Base-by-base conservation (phyloP, 2,329 filamentous ascomycete genomes). In the Meredithiella fracta region DNA sequence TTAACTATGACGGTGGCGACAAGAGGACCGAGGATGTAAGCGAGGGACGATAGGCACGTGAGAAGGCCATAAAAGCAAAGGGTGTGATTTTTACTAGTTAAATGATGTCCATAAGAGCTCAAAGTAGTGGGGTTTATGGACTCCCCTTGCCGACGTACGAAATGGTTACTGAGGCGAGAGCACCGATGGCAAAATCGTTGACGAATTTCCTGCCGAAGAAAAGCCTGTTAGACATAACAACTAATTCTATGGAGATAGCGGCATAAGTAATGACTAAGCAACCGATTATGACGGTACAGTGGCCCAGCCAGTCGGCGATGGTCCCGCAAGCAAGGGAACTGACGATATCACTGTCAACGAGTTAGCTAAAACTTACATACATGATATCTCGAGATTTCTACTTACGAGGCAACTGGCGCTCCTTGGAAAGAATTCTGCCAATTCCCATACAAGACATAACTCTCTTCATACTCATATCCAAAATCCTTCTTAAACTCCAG, bases 341-440 rank as follows among this genome's bases (percentile, higher is more conserved):
- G 9, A 68, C 22, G 14, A 53, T 53, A 7, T 31, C 55, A 47
- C 54, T 56, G 17, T 22, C 17, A n/a, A 23, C 17, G 20, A 22
- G n/a, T 31, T 15, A 20, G 25, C 3, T 37, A 34, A 26, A 29
- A 34, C n/a, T 25, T 9, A 22, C n/a, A 15, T 52, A 15, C 22
- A 15, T 6, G 3, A n/a, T 11, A 49, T 49, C 8, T 29, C 11
- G 9, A 14, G 3, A 7, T 37, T 52, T 7, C 26, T 3, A 40
- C 59, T 60, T 57, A 65, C 64, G 64, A 64, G 29, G 70, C 70
- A 17, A 71, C 65, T 1, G 70, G 70, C 0, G 64, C 71, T 9
- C 69, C 70, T 40, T 66, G 65, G 59, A 73, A 72, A 3, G 71
- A 70, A 20, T 64, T 66, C 60, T 74, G 70, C 72, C 71, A 74